Evolutionary conservation across 768 basidiomycete species (phyloP).

Genomic region (Serendipita indica): DNA sequence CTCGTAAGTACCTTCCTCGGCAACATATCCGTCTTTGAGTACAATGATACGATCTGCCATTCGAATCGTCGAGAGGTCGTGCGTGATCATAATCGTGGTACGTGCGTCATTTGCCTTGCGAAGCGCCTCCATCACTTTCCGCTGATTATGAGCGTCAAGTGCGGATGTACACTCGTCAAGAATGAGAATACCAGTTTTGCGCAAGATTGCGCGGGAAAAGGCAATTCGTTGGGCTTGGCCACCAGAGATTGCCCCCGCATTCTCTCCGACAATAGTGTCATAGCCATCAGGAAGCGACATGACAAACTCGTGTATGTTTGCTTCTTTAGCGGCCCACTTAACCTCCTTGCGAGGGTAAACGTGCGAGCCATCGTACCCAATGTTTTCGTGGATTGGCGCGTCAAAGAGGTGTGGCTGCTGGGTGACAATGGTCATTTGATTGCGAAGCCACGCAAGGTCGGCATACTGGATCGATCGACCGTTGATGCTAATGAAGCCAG

Average conservation of each 20-base stretch:
- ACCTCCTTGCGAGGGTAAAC: slow-evolving; percentile 41
- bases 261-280: slow-evolving; percentile 78
- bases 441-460: slow-evolving; percentile 65
- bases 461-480: slow-evolving; percentile 34
- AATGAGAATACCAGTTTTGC: slow-evolving; percentile 57
- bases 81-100: slow-evolving; percentile 87
- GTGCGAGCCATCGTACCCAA: slow-evolving; percentile 53
- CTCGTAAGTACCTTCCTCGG: slow-evolving; percentile 66
- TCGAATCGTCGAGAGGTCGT: slow-evolving; percentile 79
- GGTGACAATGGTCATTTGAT: slow-evolving; percentile 74
- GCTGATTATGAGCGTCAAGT: slow-evolving; percentile 72
- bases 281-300: slow-evolving; percentile 67
- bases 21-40: slow-evolving; percentile 56
- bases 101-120: slow-evolving; percentile 44
- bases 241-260: slow-evolving; percentile 76
- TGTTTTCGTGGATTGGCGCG: slow-evolving; percentile 73
- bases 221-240: slow-evolving; percentile 89
- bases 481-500: slow-evolving; percentile 50
- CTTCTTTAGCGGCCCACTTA: slow-evolving; percentile 52
- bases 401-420: slow-evolving; percentile 86
- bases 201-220: slow-evolving; percentile 80
- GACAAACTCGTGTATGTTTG: slow-evolving; percentile 81
- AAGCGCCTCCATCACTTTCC: slow-evolving; percentile 66
- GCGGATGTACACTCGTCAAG: slow-evolving; percentile 92
- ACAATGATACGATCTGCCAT: slow-evolving; percentile 85